Evolutionary conservation across 208 protist species (phyloP), one percentile per base, ranked within the genome.

Genomic region (Acanthamoeba quina): DNA sequence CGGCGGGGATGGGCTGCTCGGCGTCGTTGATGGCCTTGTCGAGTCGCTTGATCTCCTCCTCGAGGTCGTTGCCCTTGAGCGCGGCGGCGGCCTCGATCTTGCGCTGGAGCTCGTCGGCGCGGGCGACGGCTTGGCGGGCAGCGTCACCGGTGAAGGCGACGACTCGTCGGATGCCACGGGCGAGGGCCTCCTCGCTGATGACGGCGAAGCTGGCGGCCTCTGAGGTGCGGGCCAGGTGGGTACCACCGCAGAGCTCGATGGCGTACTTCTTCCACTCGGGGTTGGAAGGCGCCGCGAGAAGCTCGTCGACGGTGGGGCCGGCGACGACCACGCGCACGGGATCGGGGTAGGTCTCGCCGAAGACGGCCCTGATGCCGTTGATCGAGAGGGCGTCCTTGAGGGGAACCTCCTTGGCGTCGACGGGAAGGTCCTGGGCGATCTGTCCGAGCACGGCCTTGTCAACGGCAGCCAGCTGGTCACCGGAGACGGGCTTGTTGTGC

Each of bases 291-390:
- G 98, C 96, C 19, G 94, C 95, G 24, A 99, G 68, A 41, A 99
- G 95, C 15, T 98, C 95, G 29, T 99, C 98, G 58, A 99, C 96
- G 26, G 97, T 86, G 0, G 96, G 92, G 83, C 99, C 99, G 66
- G 99, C 97, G 83, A 98, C 98, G n/a, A 99, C 97, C 52, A 99
- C 98, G 94, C 98, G 98, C 37, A 99, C 99, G 49, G 98, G 99
- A 94, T 99, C 99, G 19, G 99, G 99, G 97, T 99, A 99, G 83
- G 98, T 93, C 95, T 99, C 99, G 86, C 99, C 99, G 94, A 99
- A 99, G 95, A 99, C 99, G 13, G 97, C 97, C 66, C 97, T 95
- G 5, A 98, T 72, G 78, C 96, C 95, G 56, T 91, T 58, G 82
- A 98, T 97, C 34, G 94, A 72, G 44, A 96, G 92, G 24, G 97